phyloP scores from a whole-genome alignment of 305 asterid species.

The Fraxinus velutina region DNA sequence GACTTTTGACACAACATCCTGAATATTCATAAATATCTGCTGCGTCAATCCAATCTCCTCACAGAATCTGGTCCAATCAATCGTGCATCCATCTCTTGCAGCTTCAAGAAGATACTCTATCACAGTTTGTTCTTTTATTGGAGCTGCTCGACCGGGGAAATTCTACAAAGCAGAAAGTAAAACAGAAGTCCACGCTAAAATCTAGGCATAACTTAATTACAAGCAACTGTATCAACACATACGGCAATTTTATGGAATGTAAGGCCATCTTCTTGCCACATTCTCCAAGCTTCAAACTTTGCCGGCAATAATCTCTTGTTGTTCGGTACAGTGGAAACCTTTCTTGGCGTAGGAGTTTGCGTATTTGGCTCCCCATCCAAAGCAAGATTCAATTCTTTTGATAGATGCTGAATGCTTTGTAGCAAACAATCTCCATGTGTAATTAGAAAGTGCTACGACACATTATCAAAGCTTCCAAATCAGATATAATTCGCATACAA shows the following conservation, averaged over 20 bases:
- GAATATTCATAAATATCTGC: conserved; percentile 46
- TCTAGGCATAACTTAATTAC: neutral
- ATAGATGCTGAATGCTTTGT: conserved; percentile 46
- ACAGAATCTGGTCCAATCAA: conserved; percentile 77
- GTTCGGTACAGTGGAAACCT: conserved; percentile 30
- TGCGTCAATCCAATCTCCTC: conserved; percentile 58
- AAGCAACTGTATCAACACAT: conserved; percentile 28
- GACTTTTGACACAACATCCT: conserved; percentile 52
- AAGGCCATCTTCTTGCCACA: conserved; percentile 86
- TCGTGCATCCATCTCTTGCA: conserved; percentile 59
- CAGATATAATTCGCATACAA: conserved; percentile 22
- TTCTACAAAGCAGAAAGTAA: conserved; percentile 39
- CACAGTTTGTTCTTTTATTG: conserved; percentile 78
- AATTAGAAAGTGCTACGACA: conserved; percentile 66
- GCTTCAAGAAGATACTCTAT: conserved; percentile 71
- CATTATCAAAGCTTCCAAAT: conserved; percentile 24
- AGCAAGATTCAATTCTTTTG: conserved; percentile 53
- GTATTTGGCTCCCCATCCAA: conserved; percentile 56
- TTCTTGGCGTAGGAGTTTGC: conserved; percentile 41
- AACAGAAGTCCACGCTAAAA: conserved; percentile 15
- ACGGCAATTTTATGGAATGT: conserved; percentile 66
- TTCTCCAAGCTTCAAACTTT: conserved; percentile 87
- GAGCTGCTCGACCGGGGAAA: conserved; percentile 72
- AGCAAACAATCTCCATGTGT: conserved; percentile 70
- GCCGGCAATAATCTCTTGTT: conserved; percentile 53